Conservation (phyloP, 2,329 filamentous ascomycete genomes). For the Setomelanomma holmii region DNA sequence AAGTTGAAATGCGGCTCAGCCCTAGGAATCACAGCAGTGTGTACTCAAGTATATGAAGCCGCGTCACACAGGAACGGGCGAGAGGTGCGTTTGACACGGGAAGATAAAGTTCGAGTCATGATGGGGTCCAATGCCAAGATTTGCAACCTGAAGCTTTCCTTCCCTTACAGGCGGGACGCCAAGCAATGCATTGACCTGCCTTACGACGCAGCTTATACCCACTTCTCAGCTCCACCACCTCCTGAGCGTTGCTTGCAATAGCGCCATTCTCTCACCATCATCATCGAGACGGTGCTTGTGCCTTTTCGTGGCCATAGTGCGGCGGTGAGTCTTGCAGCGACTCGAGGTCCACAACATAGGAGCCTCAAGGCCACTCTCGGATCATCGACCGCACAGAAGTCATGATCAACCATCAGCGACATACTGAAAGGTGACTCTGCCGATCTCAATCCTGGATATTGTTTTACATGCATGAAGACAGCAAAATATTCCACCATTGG, state of each 20-base stretch:
- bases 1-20: background rate
- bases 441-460: slow-evolving; percentile 3
- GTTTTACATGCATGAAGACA: background rate
- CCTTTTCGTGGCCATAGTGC: background rate
- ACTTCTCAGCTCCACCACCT: slow-evolving; percentile 9
- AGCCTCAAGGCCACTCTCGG: background rate
- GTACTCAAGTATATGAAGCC: background rate
- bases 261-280: slow-evolving; percentile 3
- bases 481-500: background rate
- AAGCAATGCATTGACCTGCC: slow-evolving; percentile 7
- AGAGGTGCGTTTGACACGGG: background rate
- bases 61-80: background rate
- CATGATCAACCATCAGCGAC: background rate
- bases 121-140: background rate
- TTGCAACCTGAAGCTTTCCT: background rate
- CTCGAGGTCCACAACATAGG: background rate
- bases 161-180: background rate
- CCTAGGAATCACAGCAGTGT: background rate
- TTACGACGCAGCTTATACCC: slow-evolving; percentile 2
- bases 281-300: background rate
- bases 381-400: too few species aligned
- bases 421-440: background rate
- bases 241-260: slow-evolving; percentile 10
- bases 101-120: background rate
- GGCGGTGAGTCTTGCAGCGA: background rate